phyloP scores from a whole-genome alignment of 257 asterid genomes.

The Przewalskia tangutica region DNA sequence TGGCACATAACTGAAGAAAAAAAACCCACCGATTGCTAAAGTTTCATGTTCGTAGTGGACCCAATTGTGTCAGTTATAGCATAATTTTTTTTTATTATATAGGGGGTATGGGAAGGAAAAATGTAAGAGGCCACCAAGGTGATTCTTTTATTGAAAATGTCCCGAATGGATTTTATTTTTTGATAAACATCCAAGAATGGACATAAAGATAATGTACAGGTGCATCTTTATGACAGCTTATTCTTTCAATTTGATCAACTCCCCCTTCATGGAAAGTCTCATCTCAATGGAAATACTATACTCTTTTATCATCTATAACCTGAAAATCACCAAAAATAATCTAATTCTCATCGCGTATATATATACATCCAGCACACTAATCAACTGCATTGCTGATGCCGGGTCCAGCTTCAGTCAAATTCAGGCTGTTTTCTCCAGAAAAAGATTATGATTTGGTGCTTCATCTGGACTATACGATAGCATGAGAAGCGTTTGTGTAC shows the following conservation, averaged over 20 bases:
- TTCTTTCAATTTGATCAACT: background rate
- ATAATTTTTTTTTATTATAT: too few relatives aligned
- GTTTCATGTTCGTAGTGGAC: too few relatives aligned
- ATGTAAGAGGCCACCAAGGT: too few relatives aligned
- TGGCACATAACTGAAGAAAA: too few relatives aligned
- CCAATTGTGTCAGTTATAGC: too few relatives aligned
- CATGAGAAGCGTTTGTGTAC: constrained; percentile 12
- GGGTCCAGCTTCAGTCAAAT: background rate
- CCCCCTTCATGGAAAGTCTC: background rate
- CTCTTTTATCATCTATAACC: background rate
- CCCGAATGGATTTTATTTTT: background rate
- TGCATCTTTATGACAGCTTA: background rate
- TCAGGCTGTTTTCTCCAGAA: background rate
- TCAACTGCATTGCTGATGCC: background rate
- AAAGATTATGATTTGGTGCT: background rate
- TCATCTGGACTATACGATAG: constrained; percentile 12
- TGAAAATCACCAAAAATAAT: background rate
- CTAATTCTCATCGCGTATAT: background rate
- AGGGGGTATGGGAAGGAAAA: too few relatives aligned
- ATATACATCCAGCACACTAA: background rate
- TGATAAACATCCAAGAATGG: background rate
- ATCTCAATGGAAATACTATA: background rate
- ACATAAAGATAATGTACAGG: background rate
- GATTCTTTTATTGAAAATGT: background rate
- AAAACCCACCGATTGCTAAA: too few relatives aligned